These are phyloP conservation scores for Phascolomyces articulosus DNA, from an alignment of 371 early-diverging fungal genomes.

Conservation along the genomic window DNA sequence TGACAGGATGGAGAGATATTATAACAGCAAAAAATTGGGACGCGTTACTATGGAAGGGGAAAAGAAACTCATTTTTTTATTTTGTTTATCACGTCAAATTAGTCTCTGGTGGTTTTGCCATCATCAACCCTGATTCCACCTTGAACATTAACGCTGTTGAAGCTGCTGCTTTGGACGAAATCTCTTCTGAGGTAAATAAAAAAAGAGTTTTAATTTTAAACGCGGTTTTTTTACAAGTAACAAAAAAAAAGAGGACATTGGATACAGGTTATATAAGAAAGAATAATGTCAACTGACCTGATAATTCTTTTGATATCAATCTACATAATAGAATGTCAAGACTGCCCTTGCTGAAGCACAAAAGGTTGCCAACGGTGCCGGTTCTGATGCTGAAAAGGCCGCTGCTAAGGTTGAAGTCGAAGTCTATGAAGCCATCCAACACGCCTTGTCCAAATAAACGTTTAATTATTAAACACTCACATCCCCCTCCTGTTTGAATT, in stretches of 20 bases:
- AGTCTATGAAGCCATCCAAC: conserved; percentile 86
- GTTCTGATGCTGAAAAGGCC: conserved; percentile 82
- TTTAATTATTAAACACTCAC: background rate
- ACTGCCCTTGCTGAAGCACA: conserved; percentile 86
- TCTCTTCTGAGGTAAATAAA: conserved; percentile 74
- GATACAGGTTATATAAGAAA: too few species aligned
- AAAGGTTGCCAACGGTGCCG: conserved; percentile 58
- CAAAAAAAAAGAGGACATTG: too few species aligned
- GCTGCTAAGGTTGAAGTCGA: conserved; percentile 89
- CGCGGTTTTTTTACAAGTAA: too few species aligned
- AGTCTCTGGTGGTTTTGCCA: conserved; percentile 97
- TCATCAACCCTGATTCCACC: conserved; percentile 95
- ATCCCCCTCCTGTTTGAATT: too few species aligned
- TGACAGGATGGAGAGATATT: background rate
- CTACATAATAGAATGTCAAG: conserved; percentile 68
- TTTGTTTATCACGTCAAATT: background rate
- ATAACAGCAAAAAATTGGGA: background rate
- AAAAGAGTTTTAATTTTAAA: too few species aligned
- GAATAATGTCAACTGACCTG: background rate
- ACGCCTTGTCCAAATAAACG: conserved; percentile 58
- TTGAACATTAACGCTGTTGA: conserved; percentile 98
- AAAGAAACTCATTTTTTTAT: too few species aligned
- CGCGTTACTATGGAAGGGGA: too few species aligned
- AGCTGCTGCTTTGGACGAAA: conserved; percentile 87
- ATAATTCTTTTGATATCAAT: too few species aligned